Percentiles rank a stretch among this genome's conserved stretches.
Conservation (phyloP, 768 basidiomycete genomes). For the Coprinopsis strossmayeri region DNA sequence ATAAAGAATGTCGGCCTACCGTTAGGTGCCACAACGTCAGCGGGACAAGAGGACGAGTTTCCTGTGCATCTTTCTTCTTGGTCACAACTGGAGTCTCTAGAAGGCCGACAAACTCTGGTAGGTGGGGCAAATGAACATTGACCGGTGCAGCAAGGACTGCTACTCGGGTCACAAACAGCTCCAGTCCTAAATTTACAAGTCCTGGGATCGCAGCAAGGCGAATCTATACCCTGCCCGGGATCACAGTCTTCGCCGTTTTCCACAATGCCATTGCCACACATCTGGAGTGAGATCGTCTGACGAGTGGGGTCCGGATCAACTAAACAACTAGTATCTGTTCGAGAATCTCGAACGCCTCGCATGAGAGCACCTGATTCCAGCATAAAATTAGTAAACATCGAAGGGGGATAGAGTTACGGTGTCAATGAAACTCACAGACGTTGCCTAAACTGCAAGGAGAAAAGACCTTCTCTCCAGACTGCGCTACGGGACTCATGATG, state of each 20-base stretch:
- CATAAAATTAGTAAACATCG: neutral
- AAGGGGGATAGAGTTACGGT: neutral
- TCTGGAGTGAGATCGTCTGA: slow-evolving; percentile 53
- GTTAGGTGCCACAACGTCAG: slow-evolving; percentile 55
- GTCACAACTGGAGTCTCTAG: slow-evolving; percentile 65
- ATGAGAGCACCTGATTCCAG: slow-evolving; percentile 52
- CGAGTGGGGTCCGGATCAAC: slow-evolving; percentile 44
- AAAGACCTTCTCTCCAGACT: slow-evolving; percentile 58
- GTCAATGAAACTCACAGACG: slow-evolving; percentile 49
- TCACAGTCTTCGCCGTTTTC: slow-evolving; percentile 86
- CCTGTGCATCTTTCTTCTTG: slow-evolving; percentile 70
- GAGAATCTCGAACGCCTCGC: slow-evolving; percentile 33
- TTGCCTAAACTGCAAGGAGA: slow-evolving; percentile 80
- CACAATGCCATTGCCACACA: slow-evolving; percentile 82
- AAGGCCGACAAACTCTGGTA: slow-evolving; percentile 64
- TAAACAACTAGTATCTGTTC: slow-evolving; percentile 62
- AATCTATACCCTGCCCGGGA: slow-evolving; percentile 54
- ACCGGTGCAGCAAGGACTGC: slow-evolving; percentile 67
- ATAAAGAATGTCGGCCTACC: slow-evolving; percentile 30
- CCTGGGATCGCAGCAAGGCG: slow-evolving; percentile 65
- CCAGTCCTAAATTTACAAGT: slow-evolving; percentile 70
- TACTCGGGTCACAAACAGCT: slow-evolving; percentile 75
- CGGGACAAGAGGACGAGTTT: slow-evolving; percentile 63
- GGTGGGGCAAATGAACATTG: slow-evolving; percentile 64
- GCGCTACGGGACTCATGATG: slow-evolving; percentile 82